Percentiles rank a stretch among this genome's conserved stretches.
phyloP scores from a whole-genome alignment of 768 basidiomycete species.

The Cystoderma amianthinum region DNA sequence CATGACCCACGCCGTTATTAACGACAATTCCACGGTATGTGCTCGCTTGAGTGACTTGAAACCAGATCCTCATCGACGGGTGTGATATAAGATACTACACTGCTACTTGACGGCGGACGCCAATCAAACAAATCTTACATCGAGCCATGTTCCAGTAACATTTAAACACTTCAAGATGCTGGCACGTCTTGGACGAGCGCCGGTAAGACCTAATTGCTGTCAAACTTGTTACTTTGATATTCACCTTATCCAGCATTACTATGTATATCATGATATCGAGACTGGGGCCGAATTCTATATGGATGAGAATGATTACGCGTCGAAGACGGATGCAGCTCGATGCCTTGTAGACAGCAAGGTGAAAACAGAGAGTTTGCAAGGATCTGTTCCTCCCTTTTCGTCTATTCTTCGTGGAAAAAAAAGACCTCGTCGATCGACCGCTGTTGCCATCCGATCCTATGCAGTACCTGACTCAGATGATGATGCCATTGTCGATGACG shows the following conservation, averaged over 20 bases:
- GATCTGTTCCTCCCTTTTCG: conserved; percentile 18
- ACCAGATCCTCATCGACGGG: conserved; percentile 3
- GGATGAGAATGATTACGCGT: conserved; percentile 64
- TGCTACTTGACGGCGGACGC: conserved; percentile 28
- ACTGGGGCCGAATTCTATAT: conserved; percentile 61
- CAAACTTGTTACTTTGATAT: background rate
- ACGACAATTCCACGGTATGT: conserved; percentile 45
- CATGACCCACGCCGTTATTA: conserved; percentile 69
- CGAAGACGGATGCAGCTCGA: conserved; percentile 18
- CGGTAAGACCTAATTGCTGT: conserved; percentile 31
- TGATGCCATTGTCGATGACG: conserved; percentile 38
- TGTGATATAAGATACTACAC: conserved; percentile 35
- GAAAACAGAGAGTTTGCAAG: conserved; percentile 32
- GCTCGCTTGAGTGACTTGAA: conserved; percentile 1
- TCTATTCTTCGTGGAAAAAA: conserved; percentile 29
- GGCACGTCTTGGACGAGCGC: conserved; percentile 54
- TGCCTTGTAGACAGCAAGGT: conserved; percentile 16
- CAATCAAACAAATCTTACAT: conserved; percentile 13
- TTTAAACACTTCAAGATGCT: conserved; percentile 74
- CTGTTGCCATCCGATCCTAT: conserved; percentile 50
- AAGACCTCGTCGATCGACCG: conserved; percentile 54
- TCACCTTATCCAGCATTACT: conserved; percentile 31
- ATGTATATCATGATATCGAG: conserved; percentile 56
- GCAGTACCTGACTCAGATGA: conserved; percentile 67
- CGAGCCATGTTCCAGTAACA: conserved; percentile 56